Conservation (phyloP, 352 stramenopile species). For the Halophytophthora batemanensis region DNA sequence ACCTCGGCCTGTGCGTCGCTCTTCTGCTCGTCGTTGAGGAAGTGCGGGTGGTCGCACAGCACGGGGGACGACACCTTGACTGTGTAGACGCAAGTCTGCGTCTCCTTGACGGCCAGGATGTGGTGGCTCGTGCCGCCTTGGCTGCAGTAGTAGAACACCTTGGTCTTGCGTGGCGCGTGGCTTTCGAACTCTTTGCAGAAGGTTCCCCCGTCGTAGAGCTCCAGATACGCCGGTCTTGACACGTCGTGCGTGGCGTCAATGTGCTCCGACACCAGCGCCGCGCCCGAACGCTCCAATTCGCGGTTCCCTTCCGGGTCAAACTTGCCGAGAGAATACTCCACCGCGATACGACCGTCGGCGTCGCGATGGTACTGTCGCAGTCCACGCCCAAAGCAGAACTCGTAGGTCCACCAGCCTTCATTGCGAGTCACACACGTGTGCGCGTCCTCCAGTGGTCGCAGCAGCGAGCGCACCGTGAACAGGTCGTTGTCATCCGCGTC, state of each 20-base stretch:
- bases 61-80: constrained; percentile 75
- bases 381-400: constrained; percentile 73
- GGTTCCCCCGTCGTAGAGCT: constrained; percentile 68
- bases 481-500: constrained; percentile 43
- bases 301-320: constrained; percentile 52
- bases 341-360: constrained; percentile 52
- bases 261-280: constrained; percentile 61
- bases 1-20: constrained; percentile 49
- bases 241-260: constrained; percentile 81
- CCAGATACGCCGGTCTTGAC: constrained; percentile 58
- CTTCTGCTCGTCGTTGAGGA: constrained; percentile 66
- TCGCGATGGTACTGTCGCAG: constrained; percentile 79
- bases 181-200: constrained; percentile 74
- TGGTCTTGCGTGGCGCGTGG: constrained; percentile 50
- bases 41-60: constrained; percentile 81
- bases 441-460: constrained; percentile 44
- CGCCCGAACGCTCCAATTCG: constrained; percentile 39
- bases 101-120: constrained; percentile 78
- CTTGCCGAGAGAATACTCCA: constrained; percentile 64
- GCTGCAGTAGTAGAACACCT: constrained; percentile 77
- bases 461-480: constrained; percentile 48
- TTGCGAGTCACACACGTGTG: constrained; percentile 73
- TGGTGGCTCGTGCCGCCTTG: constrained; percentile 61
- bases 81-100: constrained; percentile 78
- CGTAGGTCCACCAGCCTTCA: constrained; percentile 84